Evolutionary conservation across 2,329 filamentous ascomycete species (phyloP), one percentile per base, ranked within the genome.

Genomic region (Cryphonectria naterciae): DNA sequence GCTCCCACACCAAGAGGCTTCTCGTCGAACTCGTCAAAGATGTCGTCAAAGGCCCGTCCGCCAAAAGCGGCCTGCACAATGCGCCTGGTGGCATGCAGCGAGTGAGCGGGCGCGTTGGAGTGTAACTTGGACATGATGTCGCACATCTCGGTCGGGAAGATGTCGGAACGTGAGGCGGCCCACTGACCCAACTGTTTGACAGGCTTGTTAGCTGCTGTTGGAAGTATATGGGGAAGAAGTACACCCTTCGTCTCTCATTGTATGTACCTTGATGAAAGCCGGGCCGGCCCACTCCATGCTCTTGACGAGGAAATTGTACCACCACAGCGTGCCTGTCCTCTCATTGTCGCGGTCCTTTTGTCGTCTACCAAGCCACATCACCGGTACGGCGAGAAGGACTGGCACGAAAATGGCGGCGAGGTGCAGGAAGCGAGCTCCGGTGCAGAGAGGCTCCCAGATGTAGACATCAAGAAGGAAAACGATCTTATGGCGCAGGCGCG

Each of bases 11-110:
- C 96, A 0, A 99, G 84, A 0, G 96, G 96, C 75, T 86, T 89
- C 81, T 97, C 93, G 39, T 98, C 87, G 75, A 99, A 99, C 79
- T 98, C 96, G 41, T 97, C 93, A 76, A 99, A 99, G 72, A 99
- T 98, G 6, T 97, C 93, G 17, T 95, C 90, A 74, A 99, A 98
- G 0, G 81, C 77, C 69, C 92, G 87, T 1, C 92, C 93, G 70
- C 90, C 89, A 78, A 99, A 99, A 0, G 96, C 95, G 49, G 89
- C 88, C 75, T 90, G 87, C 37, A 99, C 91, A 2, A 90, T 98
- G 74, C 85, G 85, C 79, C 93, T 94, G 0, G 96, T 98, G 35
- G 89, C 86, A 65, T 88, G 86, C 67, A 99, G 84, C 0, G 95
- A 94, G 81, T 99, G 96, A 1, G 96, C 95, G 0, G 95, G 95